A percentile compares a stretch with the other conserved stretches of the same genome.
These are phyloP conservation scores for Lyophyllum decastes DNA, from an alignment of 768 basidiomycete species.

Conservation along the genomic window DNA sequence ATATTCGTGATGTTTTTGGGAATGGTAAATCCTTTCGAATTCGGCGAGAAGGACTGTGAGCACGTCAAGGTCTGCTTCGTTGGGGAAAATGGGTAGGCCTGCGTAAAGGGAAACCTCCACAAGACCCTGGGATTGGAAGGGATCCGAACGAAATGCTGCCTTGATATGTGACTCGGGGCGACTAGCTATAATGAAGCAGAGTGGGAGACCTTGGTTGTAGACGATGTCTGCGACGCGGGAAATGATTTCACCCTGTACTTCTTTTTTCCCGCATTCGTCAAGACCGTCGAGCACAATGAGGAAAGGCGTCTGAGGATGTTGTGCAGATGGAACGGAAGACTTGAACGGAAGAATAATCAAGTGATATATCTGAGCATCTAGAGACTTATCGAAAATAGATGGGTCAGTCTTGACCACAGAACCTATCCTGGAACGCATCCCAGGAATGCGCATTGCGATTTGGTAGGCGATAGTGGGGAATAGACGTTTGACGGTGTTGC, in stretches of 20 bases:
- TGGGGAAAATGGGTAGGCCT: too few relatives aligned
- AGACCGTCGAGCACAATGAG: slow-evolving; percentile 12
- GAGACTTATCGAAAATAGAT: slow-evolving; percentile 10
- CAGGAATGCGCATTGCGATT: slow-evolving; percentile 13
- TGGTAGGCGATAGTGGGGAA: slow-evolving; percentile 30
- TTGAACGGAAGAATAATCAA: slow-evolving; percentile 15
- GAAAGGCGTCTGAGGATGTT: neutral
- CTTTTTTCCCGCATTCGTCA: slow-evolving; percentile 5
- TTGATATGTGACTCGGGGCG: slow-evolving; percentile 13
- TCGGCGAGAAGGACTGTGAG: neutral
- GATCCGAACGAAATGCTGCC: neutral
- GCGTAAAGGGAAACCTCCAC: neutral
- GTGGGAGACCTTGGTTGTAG: neutral
- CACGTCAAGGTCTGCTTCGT: neutral
- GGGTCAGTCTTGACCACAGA: slow-evolving; percentile 11
- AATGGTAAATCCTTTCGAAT: neutral
- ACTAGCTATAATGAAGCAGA: slow-evolving; percentile 12
- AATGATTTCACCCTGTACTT: neutral
- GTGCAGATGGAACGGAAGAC: neutral
- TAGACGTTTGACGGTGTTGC: slow-evolving; percentile 22
- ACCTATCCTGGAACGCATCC: slow-evolving; percentile 5
- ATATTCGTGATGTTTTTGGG: neutral
- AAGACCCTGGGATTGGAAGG: neutral
- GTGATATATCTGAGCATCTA: slow-evolving; percentile 13
- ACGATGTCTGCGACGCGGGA: neutral